Evolutionary conservation across 2,329 filamentous ascomycete species (phyloP).

Genomic region (Falciphora oryzae): DNA sequence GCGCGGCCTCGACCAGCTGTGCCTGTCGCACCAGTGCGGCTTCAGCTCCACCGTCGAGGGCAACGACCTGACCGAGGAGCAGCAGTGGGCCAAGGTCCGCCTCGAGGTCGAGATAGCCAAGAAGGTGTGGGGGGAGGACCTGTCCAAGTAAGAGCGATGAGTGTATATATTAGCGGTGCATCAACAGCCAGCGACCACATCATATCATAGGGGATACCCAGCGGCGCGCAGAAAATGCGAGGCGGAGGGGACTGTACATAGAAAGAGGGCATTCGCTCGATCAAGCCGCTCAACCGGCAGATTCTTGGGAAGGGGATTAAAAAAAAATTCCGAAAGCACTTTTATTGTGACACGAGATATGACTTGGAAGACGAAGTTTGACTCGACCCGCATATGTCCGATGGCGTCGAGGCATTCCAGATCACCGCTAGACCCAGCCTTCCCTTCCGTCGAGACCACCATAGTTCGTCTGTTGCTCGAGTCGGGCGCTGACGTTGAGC

Average conservation of each 20-base stretch:
- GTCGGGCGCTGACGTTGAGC: no score
- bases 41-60: slow-evolving; percentile 52
- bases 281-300: not conserved
- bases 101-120: slow-evolving; percentile 52
- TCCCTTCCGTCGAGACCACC: no score
- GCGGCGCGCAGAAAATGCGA: not conserved
- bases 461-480: no score
- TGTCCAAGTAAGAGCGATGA: not conserved
- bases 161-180: not conserved
- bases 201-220: not conserved
- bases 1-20: slow-evolving; percentile 48
- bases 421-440: not conserved
- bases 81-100: slow-evolving; percentile 53
- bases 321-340: not conserved
- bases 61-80: slow-evolving; percentile 48
- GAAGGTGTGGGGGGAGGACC: slow-evolving; percentile 44
- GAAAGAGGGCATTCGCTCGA: not conserved
- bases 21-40: slow-evolving; percentile 52
- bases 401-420: not conserved
- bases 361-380: no score
- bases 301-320: not conserved
- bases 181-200: not conserved
- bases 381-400: no score
- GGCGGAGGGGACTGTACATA: not conserved
- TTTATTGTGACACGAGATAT: not conserved